Base-by-base conservation (phyloP, 2,329 filamentous ascomycete species). In the Phyllosticta paracitricarpa region DNA sequence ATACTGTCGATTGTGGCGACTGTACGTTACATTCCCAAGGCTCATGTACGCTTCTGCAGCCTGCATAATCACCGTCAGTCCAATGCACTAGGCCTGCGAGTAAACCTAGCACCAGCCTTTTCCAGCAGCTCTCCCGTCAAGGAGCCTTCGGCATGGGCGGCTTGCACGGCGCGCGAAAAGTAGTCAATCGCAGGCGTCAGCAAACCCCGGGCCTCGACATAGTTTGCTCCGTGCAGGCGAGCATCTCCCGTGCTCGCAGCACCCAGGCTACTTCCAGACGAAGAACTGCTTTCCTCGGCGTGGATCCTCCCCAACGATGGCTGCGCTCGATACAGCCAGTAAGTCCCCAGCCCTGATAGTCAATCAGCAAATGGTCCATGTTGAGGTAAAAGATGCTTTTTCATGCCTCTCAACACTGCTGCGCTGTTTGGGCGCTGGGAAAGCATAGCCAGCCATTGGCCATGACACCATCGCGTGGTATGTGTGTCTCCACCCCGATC, bases 41-140 rank as follows among this genome's bases (percentile, higher is more conserved):
- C 77, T 81, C 76, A 82, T 82, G 62, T 76, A 76, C 35, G 79
- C 77, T 70, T 82, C 79, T 22, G 80, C 79, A 35, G 79, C 75
- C 78, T 80, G 63, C 14, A 33, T 48, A 54, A 17, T 54, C 63
- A 40, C 56, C 57, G 53, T 59, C 58, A 61, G 30, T 63, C 56
- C 19, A 51, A 30, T 30, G 22, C 35, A 52, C 30, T 57, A 25
- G 30, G 30, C 48, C 28, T 7, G 8, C 22, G 28, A 30, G 54
- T 19, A 7, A 2, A 52, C 3, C n/a, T 2, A 48, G 71, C 75
- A 66, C 28, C 28, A 67, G 81, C 80, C 40, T 71, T 73, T 51
- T 75, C 70, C 19, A 82, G 71, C 7, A 82, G 67, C 58, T 74
- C 69, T 25, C 79, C 79, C 22, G 71, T 75, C 6, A 76, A 63